Conservation (phyloP, 2,329 filamentous ascomycete species). For the Phyllosticta capitalensis region DNA sequence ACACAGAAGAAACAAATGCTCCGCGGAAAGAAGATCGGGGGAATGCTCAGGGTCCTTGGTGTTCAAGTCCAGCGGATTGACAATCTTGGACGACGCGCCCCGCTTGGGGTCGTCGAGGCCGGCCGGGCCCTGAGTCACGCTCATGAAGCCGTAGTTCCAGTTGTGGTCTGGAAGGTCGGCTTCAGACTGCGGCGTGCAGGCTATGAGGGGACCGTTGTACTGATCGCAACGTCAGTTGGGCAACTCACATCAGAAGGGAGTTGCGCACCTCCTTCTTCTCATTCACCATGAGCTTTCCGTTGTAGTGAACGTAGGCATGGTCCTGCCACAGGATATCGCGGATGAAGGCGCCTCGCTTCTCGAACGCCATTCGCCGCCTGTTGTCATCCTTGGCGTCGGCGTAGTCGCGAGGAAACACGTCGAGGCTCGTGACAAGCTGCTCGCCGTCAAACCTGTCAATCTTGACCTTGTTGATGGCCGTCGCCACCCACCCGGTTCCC, state of each 20-base stretch:
- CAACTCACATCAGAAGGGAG: neutral
- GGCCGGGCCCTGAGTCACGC: neutral
- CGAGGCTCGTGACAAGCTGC: neutral
- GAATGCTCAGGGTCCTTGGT: neutral
- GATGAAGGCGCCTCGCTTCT: neutral
- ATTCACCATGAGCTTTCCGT: constrained; percentile 1
- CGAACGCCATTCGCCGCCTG: neutral
- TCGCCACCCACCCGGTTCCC: constrained; percentile 2
- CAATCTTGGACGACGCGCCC: neutral
- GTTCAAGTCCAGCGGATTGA: neutral
- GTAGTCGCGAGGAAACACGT: constrained; percentile 5
- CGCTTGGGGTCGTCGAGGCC: neutral
- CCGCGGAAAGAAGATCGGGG: neutral
- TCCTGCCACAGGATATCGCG: constrained; percentile 2
- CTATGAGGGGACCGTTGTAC: constrained; percentile 2
- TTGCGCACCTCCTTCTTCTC: neutral
- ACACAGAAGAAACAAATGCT: constrained; percentile 4
- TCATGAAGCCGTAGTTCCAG: constrained; percentile 1
- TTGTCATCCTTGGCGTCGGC: constrained; percentile 1
- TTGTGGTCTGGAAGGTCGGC: neutral
- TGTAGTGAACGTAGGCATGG: constrained; percentile 3
- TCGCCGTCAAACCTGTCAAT: constrained; percentile 6
- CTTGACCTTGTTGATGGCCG: neutral
- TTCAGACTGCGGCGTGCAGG: neutral
- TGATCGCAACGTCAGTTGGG: neutral